phyloP scores from a whole-genome alignment of 768 basidiomycete species.

The Naematelia aurantialba region DNA sequence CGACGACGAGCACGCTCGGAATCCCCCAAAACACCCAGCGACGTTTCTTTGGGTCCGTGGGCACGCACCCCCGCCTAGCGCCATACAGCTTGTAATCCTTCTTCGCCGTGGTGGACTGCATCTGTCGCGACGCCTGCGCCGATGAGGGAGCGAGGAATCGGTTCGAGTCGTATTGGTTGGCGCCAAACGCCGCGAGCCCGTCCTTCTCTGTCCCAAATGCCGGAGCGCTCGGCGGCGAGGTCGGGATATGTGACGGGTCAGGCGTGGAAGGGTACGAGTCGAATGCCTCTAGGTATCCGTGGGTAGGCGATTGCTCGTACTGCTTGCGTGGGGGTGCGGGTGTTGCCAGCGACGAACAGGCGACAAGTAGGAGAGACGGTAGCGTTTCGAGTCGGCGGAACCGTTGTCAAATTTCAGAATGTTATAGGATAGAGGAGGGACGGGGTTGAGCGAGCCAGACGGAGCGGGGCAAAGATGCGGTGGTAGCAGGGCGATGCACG shows the following conservation, averaged over 20 bases:
- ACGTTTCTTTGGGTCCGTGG: conserved; percentile 29
- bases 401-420: too few species aligned
- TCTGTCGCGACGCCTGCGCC: conserved; percentile 4
- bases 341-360: too few species aligned
- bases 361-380: too few species aligned
- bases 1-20: conserved; percentile 30
- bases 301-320: conserved; percentile 40
- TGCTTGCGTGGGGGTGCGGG: background rate
- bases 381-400: too few species aligned
- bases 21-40: conserved; percentile 36
- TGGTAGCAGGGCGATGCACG: background rate
- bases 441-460: background rate
- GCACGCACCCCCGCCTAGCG: conserved; percentile 20
- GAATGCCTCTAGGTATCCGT: conserved; percentile 41
- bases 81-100: background rate
- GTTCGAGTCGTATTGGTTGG: conserved; percentile 27
- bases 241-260: conserved; percentile 24
- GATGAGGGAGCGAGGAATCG: conserved; percentile 23
- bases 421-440: background rate
- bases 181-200: conserved; percentile 10
- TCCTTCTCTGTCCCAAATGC: conserved; percentile 24
- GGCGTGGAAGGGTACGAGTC: conserved; percentile 28
- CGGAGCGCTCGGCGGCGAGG: conserved; percentile 9
- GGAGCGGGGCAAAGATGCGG: too few species aligned
- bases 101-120: background rate